Percentiles rank a stretch among this genome's conserved stretches.
Evolutionary conservation across 2,329 filamentous ascomycete species (phyloP).

Genomic region (Tympanopsis confertula): DNA sequence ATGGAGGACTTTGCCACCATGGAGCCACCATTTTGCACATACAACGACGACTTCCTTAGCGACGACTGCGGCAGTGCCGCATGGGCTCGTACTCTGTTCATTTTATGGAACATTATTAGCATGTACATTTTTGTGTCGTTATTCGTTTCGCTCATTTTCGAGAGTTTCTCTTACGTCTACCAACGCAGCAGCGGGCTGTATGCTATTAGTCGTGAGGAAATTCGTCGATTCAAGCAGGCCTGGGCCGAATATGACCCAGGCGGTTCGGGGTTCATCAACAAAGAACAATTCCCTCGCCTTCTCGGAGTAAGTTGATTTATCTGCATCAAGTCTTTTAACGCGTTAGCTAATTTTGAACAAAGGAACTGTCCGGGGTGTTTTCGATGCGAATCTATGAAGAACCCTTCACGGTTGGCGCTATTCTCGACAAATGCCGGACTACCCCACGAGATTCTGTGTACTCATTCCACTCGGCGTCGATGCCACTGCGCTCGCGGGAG

Average conservation of each 20-base stretch:
- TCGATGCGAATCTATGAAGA: slow-evolving; percentile 93
- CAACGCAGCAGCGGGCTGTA: slow-evolving; percentile 89
- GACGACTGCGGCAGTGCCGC: slow-evolving; percentile 85
- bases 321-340: background rate
- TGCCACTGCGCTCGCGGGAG: slow-evolving; percentile 16
- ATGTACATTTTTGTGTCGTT: slow-evolving; percentile 99
- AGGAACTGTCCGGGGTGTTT: slow-evolving; percentile 83
- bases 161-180: slow-evolving; percentile 98
- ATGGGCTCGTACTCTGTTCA: slow-evolving; percentile 84
- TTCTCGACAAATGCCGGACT: slow-evolving; percentile 72
- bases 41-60: slow-evolving; percentile 60
- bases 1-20: slow-evolving; percentile 93
- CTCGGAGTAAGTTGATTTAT: slow-evolving; percentile 38
- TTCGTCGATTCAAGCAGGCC: slow-evolving; percentile 92
- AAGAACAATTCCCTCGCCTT: slow-evolving; percentile 77
- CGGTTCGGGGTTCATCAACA: slow-evolving; percentile 81
- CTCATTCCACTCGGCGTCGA: too few species aligned
- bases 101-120: slow-evolving; percentile 97
- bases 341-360: background rate
- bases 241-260: slow-evolving; percentile 93
- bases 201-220: slow-evolving; percentile 82
- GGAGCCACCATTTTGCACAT: slow-evolving; percentile 69
- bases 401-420: slow-evolving; percentile 74
- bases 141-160: slow-evolving; percentile 96
- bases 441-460: slow-evolving; percentile 40